Percentiles rank a stretch among this genome's conserved stretches.
Conservation (phyloP, 2,329 filamentous ascomycete species). For the Colletotrichum cereale region DNA sequence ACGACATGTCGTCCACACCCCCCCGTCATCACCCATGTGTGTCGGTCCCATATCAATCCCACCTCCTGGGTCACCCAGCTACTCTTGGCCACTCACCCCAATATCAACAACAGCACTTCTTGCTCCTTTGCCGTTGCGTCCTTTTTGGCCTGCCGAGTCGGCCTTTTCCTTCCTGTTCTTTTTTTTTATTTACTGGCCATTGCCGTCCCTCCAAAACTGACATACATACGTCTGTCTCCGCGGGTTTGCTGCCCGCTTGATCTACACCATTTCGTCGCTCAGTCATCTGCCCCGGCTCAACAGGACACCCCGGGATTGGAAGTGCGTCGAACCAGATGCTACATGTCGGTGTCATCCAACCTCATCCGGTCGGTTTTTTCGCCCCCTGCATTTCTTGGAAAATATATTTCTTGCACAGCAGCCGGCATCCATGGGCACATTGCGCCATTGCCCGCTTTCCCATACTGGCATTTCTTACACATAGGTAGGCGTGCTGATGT, state of each 20-base stretch:
- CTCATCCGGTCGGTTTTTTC: conserved; percentile 12
- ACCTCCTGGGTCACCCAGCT: conserved; percentile 32
- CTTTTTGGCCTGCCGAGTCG: not conserved
- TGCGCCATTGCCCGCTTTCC: not conserved
- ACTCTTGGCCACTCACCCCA: conserved; percentile 35
- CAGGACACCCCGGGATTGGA: not conserved
- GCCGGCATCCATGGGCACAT: conserved; percentile 7
- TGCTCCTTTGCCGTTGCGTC: conserved; percentile 4
- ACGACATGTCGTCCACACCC: conserved; percentile 37
- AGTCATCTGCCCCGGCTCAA: not conserved
- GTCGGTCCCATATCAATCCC: conserved; percentile 38
- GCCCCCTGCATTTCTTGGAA: not conserved
- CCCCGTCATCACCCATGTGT: conserved; percentile 37
- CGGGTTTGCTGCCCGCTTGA: not conserved
- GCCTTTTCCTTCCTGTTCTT: not conserved
- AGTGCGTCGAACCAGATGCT: not conserved
- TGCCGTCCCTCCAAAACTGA: not conserved
- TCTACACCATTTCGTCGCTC: not conserved
- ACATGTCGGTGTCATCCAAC: conserved; percentile 10
- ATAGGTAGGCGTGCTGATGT: not conserved
- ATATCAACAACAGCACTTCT: conserved; percentile 35
- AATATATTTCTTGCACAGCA: not conserved
- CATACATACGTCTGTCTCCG: not conserved
- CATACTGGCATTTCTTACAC: conserved; percentile 12
- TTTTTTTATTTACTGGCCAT: not conserved